Evolutionary conservation across 164 flowering plant genomes (phyloP).

Genomic region (Piper longum): DNA sequence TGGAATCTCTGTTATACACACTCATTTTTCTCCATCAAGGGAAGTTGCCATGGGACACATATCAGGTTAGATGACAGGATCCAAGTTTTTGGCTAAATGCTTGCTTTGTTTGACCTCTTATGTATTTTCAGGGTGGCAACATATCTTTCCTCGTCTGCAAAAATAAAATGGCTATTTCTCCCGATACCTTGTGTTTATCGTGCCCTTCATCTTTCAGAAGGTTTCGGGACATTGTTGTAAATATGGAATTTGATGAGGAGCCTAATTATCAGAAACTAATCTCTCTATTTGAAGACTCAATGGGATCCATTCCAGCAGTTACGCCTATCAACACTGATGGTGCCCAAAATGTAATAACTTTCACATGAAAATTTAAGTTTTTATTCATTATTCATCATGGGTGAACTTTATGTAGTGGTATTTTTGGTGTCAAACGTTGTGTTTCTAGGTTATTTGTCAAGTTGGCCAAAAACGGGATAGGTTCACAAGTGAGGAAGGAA

Average conservation of each 20-base stretch:
- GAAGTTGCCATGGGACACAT: conserved; percentile 88
- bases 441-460: conserved; percentile 42
- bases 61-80: conserved; percentile 38
- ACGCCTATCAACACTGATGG: conserved; percentile 86
- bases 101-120: neutral
- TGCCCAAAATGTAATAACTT: conserved; percentile 58
- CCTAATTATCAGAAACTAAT: conserved; percentile 72
- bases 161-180: conserved; percentile 82
- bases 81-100: neutral
- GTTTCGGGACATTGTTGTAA: conserved; percentile 74
- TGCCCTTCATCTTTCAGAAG: conserved; percentile 74
- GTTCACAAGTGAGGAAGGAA: conserved; percentile 53
- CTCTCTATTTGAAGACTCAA: conserved; percentile 57
- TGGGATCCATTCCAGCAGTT: conserved; percentile 69
- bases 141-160: conserved; percentile 83
- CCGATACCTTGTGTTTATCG: conserved; percentile 66
- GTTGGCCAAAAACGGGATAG: conserved; percentile 88
- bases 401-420: neutral
- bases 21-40: conserved; percentile 71
- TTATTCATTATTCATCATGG: neutral
- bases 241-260: conserved; percentile 90
- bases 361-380: too few species aligned
- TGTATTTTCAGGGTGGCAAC: conserved; percentile 57
- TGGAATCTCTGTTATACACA: conserved; percentile 92
- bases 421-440: neutral